Evolutionary conservation across 2,329 filamentous ascomycete species (phyloP), one percentile per base, ranked within the genome.

Genomic region (Periconia sp.): DNA sequence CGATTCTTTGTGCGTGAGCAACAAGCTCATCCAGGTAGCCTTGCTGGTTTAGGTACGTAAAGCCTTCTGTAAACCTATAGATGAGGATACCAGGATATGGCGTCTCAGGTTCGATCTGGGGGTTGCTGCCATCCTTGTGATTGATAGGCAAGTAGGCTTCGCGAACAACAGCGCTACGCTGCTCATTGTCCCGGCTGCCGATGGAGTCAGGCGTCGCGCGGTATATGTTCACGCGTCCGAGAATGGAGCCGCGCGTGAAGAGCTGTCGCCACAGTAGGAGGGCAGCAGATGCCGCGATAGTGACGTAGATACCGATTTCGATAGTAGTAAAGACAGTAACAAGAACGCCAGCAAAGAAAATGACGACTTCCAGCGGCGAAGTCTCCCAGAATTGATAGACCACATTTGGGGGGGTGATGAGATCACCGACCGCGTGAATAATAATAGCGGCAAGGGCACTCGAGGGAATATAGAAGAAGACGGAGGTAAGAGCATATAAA

Each of bases 311-410:
- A 15, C 92, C 94, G 61, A 90, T 85, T 66, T 99, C 94, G 49
- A 99, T 97, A 22, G 80, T 85, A 3, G 84, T 80, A 73, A 99
- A 96, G 31, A 99, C 72, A 0, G 91, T 95, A 36, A 96, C 88
- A 22, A 96, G 72, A 1, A 99, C 92, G 70, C 94, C 94, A 10
- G 89, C 82, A 59, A 97, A 92, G 78, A 96, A 99, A 65, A 97
- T 91, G 35, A 94, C 59, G 0, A 95, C 88, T 66, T 99, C 94
- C 2, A 96, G 66, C 0, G 94, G 94, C 0, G 90, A 94, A 5
- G 96, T 89, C 29, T 85, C 83, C 92, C 92, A 99, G 74, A 97
- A 99, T 61, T 94, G 88, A 70, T 96, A 96, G 10, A 97, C 81
- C 0, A 88, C 92, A 66, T 95, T 91, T 4, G 92, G 92, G 0